phyloP scores from a whole-genome alignment of 768 basidiomycete genomes.

The Leccinum imitatum region DNA sequence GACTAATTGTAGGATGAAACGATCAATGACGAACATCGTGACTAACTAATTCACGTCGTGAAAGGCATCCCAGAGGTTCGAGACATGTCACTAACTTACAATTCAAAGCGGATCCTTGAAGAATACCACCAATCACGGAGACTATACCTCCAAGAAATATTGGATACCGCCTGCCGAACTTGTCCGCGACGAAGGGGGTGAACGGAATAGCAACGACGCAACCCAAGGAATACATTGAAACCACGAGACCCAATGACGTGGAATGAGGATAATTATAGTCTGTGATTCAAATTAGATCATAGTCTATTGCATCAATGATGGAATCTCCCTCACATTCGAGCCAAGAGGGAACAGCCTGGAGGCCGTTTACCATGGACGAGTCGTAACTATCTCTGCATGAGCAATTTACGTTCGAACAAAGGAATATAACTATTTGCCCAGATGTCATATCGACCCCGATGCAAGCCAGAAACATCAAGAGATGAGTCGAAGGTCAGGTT shows the following conservation, averaged over 20 bases:
- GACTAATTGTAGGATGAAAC: too few species aligned
- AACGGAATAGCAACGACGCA: background rate
- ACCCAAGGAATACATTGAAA: background rate
- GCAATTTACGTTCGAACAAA: slow-evolving; percentile 17
- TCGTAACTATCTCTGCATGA: background rate
- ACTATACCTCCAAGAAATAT: background rate
- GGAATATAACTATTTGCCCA: background rate
- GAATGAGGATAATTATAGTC: background rate
- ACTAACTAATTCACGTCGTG: background rate
- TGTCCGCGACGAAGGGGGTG: background rate
- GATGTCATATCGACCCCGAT: background rate
- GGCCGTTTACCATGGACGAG: background rate
- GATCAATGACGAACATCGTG: background rate
- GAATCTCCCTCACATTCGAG: background rate
- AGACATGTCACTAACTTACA: background rate
- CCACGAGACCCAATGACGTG: background rate
- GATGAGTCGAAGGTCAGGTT: slow-evolving; percentile 37
- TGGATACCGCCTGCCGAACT: background rate
- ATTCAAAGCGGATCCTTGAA: background rate
- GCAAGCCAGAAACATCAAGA: background rate
- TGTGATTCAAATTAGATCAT: background rate
- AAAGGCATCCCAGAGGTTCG: background rate
- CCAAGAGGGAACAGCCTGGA: background rate
- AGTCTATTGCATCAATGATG: background rate
- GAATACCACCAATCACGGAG: background rate